Evolutionary conservation across 768 basidiomycete species (phyloP).

Genomic region (Bullera alba): DNA sequence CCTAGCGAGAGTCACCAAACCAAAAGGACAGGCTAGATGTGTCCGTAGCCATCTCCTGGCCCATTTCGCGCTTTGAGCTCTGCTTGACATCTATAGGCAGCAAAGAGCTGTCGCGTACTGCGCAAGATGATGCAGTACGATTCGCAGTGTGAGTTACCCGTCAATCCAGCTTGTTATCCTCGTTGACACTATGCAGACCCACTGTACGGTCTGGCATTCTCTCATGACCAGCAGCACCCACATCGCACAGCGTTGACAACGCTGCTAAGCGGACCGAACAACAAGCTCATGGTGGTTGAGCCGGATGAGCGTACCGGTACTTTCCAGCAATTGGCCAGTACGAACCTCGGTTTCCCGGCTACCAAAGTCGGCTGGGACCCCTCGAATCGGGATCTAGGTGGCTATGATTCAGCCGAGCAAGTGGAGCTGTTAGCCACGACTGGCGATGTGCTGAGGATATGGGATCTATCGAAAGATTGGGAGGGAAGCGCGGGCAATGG

Average conservation of each 20-base stretch:
- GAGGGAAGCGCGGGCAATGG: conserved; percentile 34
- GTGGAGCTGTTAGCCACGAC: conserved; percentile 86
- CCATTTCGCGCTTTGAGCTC: too few relatives aligned
- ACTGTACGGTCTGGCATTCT: conserved; percentile 43
- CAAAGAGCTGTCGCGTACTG: too few relatives aligned
- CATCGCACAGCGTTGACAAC: conserved; percentile 78
- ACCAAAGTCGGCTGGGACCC: conserved; percentile 94
- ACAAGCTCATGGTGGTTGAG: conserved; percentile 33
- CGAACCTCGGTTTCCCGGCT: conserved; percentile 83
- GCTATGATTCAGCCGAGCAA: conserved; percentile 9
- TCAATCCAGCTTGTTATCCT: background rate
- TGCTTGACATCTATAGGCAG: too few relatives aligned
- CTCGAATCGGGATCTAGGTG: conserved; percentile 45
- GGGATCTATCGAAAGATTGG: conserved; percentile 78
- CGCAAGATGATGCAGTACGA: conserved; percentile 66
- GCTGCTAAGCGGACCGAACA: conserved; percentile 63
- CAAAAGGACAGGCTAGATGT: too few relatives aligned
- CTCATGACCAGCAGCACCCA: conserved; percentile 61
- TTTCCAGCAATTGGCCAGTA: conserved; percentile 77
- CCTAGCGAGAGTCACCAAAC: too few relatives aligned
- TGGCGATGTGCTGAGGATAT: conserved; percentile 84
- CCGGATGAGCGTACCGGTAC: conserved; percentile 63
- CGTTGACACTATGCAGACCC: conserved; percentile 26
- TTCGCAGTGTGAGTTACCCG: conserved; percentile 62
- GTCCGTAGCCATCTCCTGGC: too few relatives aligned